Conservation (phyloP, 371 early-diverging fungal genomes). For the Mortierella sp. region DNA sequence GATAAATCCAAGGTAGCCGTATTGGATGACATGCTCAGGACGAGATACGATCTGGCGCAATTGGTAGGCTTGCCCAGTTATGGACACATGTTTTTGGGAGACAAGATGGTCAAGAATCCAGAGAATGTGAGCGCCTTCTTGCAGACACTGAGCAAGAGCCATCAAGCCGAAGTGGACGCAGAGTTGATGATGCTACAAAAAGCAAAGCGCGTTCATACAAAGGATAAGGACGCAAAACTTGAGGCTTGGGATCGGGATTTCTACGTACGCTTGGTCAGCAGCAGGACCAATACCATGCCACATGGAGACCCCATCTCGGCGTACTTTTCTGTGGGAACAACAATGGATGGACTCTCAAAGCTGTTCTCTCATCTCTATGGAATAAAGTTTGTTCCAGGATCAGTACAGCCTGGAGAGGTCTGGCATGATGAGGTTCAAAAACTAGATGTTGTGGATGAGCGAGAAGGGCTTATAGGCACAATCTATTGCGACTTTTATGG, state of each 20-base stretch:
- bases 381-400: constrained; percentile 79
- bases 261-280: constrained; percentile 68
- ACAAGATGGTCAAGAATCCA: constrained; percentile 94
- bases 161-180: constrained; percentile 62
- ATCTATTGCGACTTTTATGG: constrained; percentile 94
- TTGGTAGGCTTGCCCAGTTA: constrained; percentile 85
- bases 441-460: constrained; percentile 88
- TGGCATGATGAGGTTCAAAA: constrained; percentile 94
- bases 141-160: constrained; percentile 71
- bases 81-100: constrained; percentile 85
- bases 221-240: constrained; percentile 54
- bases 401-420: constrained; percentile 75
- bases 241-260: constrained; percentile 90
- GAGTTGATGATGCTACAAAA: constrained; percentile 66
- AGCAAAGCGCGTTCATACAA: constrained; percentile 57
- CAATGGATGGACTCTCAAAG: constrained; percentile 87
- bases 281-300: constrained; percentile 48
- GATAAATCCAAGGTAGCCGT: constrained; percentile 69
- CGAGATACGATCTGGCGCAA: constrained; percentile 81
- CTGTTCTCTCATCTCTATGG: constrained; percentile 90
- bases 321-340: constrained; percentile 90
- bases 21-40: constrained; percentile 81
- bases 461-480: constrained; percentile 85
- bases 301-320: constrained; percentile 58
- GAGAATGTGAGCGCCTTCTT: constrained; percentile 90